Conservation (phyloP, 176 grass and related monocot species). For the Stipa capillata region DNA sequence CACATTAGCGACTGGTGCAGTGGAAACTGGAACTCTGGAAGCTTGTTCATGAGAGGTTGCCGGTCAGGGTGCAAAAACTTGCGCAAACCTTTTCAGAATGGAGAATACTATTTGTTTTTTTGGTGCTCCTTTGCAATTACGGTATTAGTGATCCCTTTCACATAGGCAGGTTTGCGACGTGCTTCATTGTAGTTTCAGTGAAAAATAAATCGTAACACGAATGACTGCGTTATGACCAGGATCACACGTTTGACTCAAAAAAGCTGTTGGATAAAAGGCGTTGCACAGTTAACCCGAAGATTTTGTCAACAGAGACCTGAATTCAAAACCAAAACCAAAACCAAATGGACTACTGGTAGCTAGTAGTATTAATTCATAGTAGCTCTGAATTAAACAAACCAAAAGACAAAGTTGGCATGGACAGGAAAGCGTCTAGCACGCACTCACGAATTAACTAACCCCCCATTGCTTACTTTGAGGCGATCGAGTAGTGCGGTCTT, state of each 20-base stretch:
- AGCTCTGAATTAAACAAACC: background rate
- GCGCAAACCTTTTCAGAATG: background rate
- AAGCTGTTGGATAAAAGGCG: background rate
- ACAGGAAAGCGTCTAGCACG: background rate
- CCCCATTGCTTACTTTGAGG: background rate
- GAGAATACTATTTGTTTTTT: conserved; percentile 29
- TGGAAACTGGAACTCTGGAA: background rate
- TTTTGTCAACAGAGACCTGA: conserved; percentile 19
- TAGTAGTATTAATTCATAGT: too few species aligned
- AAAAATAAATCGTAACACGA: background rate
- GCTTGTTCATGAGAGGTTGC: background rate
- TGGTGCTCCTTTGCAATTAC: background rate
- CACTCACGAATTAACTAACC: background rate
- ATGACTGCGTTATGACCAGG: background rate
- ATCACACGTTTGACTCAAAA: background rate
- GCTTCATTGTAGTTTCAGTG: background rate
- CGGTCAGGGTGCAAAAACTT: background rate
- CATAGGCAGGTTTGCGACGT: background rate
- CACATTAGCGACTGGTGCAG: background rate
- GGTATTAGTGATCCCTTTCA: background rate
- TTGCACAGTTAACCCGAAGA: background rate
- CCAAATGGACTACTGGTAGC: background rate
- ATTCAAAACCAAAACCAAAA: conserved; percentile 3
- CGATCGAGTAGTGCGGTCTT: background rate
- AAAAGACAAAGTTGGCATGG: background rate